Base-by-base conservation (phyloP, 371 early-diverging fungal genomes). In the Paramicrosporidium saccamoebae region DNA sequence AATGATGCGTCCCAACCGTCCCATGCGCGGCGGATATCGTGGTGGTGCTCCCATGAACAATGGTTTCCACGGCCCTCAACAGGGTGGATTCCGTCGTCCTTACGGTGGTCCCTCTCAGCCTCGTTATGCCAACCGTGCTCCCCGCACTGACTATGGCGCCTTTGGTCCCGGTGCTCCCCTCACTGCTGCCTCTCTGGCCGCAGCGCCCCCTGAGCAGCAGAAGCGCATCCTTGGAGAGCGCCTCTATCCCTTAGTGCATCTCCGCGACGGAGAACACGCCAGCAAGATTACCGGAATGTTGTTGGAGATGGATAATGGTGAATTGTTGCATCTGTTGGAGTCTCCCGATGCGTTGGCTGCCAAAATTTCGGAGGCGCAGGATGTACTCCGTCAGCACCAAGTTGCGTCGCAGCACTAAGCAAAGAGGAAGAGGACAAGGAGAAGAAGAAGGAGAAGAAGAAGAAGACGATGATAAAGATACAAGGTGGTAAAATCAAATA, bases 271-370 rank as follows among this genome's bases (percentile, higher is more conserved):
- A 27, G 56, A 57, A 22, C 45, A 48, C 29, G 81, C 88, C 31
- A 78, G 79, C 41, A 92, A 92, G 67, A 74, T 92, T 39, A 92
- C 92, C 8, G 92, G 92, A 31, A 92, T 92, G 88, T 54, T 92
- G 23, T 51, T 92, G 28, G 92, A 92, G 52, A 88, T 88, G 86
- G 84, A 86, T 39, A 75, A 75, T 41, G 49, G 56, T 29, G 88
- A 88, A 48, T 48, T 88, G 23, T 42, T 88, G 35, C 64, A 69
- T 44, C 40, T 92, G 27, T 38, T 88, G 21, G 81, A 79, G 46
- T 54, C 54, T 40, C 42, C 43, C 35, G 58, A 49, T 24, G 64
- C 68, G 19, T 50, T 71, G 30, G 49, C 54, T 20, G 44, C 36
- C 29, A 59, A 75, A 56, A 58, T 86, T 30, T 36, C 43, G 12